These are phyloP conservation scores for Tetradesmus obliquus DNA, from an alignment of 139 green algal genomes.

Conservation along the genomic window DNA sequence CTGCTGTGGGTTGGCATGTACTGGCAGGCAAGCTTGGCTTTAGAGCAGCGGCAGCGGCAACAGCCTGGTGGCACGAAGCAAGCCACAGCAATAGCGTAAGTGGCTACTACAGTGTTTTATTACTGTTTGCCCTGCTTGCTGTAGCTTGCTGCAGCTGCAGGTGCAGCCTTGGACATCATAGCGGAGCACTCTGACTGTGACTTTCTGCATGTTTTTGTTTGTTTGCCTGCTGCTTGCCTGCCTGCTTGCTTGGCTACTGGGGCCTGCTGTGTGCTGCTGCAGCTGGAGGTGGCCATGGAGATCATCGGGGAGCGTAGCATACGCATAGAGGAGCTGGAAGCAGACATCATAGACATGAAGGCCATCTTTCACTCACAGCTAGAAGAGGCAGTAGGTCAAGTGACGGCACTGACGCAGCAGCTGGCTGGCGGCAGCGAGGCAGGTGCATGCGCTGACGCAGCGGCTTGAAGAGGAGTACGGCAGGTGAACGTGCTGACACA, in stretches of 20 bases:
- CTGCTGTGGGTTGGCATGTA: not conserved
- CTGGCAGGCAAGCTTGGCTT: not conserved
- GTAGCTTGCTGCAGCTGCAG: not conserved
- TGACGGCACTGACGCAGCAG: not conserved
- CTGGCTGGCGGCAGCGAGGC: not conserved
- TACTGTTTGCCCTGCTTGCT: not conserved
- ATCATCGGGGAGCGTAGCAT: conserved; percentile 76
- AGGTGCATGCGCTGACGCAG: not conserved
- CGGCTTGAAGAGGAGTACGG: not conserved
- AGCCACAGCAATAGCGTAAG: not conserved
- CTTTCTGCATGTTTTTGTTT: not conserved
- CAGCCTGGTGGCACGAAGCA: not conserved
- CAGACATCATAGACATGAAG: conserved; percentile 85
- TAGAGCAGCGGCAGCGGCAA: not conserved
- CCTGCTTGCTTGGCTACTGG: not conserved
- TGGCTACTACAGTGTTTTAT: too few species aligned
- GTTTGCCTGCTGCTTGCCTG: not conserved
- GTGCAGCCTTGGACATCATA: not conserved
- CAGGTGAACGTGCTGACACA: too few species aligned
- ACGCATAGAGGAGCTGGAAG: conserved; percentile 78
- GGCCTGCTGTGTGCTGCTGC: conserved; percentile 9
- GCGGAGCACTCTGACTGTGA: too few species aligned
- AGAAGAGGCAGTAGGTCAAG: conserved; percentile 42
- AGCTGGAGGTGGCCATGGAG: conserved; percentile 44
- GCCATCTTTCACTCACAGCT: conserved; percentile 84